Conservation (phyloP, 148 eudicot genomes). For the Linanthus parryae region DNA sequence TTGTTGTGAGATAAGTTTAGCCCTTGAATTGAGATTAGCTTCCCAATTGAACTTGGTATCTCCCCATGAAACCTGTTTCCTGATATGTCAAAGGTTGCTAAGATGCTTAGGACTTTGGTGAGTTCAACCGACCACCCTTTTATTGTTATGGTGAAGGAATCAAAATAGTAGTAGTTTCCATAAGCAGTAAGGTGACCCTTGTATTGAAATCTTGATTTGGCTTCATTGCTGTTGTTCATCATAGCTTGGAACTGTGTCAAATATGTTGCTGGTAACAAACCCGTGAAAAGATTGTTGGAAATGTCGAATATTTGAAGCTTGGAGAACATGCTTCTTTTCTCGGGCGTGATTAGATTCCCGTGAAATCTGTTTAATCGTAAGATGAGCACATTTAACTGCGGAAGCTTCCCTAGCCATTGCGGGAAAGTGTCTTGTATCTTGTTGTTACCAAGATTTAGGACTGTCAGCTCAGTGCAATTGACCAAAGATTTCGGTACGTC, state of each 20-base stretch:
- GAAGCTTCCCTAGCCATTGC: constrained; percentile 12
- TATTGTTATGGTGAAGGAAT: background rate
- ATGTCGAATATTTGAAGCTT: constrained; percentile 14
- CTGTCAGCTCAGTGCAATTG: constrained; percentile 7
- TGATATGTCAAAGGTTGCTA: constrained; percentile 4
- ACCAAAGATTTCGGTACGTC: constrained; percentile 10
- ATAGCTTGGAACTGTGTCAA: background rate
- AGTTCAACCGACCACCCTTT: background rate
- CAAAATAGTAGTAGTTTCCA: background rate
- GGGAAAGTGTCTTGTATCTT: constrained; percentile 2
- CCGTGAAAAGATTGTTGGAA: constrained; percentile 10
- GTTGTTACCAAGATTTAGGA: constrained; percentile 6
- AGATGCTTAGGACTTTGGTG: background rate
- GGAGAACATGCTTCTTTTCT: background rate
- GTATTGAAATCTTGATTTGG: background rate
- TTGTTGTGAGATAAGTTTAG: constrained; percentile 14
- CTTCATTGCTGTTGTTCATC: background rate
- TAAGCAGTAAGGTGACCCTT: background rate
- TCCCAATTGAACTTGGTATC: background rate
- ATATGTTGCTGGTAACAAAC: constrained; percentile 4
- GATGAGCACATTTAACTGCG: constrained; percentile 7
- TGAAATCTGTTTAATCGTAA: constrained; percentile 4
- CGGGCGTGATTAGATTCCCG: background rate
- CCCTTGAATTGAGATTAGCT: constrained; percentile 3
- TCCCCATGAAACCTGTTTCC: background rate